phyloP scores from a whole-genome alignment of 2,329 filamentous ascomycete genomes.

The Daldinia eschscholtzii region DNA sequence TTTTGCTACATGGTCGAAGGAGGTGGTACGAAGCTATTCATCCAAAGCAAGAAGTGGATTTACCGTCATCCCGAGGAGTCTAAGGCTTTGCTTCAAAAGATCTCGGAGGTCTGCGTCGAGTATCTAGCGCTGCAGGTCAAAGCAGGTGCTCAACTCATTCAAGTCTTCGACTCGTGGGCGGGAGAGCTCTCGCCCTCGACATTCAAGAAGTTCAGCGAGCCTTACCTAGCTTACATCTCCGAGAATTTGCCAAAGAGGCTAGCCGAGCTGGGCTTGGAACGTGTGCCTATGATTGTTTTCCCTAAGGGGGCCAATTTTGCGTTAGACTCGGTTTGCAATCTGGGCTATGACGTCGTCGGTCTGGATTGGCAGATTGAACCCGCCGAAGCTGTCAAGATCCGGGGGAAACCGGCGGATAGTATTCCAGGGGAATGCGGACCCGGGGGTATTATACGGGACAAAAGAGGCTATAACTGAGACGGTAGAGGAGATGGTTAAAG shows the following conservation, averaged over 20 bases:
- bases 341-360: slow-evolving; percentile 93
- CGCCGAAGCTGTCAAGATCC: slow-evolving; percentile 82
- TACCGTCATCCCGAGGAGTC: slow-evolving; percentile 87
- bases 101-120: slow-evolving; percentile 93
- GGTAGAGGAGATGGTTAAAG: slow-evolving; percentile 87
- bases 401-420: slow-evolving; percentile 79
- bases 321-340: slow-evolving; percentile 85
- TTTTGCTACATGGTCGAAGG: slow-evolving; percentile 99
- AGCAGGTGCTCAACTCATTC: slow-evolving; percentile 92
- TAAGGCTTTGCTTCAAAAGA: slow-evolving; percentile 87
- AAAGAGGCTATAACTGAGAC: slow-evolving; percentile 83
- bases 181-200: slow-evolving; percentile 88
- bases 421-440: slow-evolving; percentile 95
- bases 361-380: slow-evolving; percentile 96
- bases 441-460: slow-evolving; percentile 90
- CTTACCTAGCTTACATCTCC: slow-evolving; percentile 87
- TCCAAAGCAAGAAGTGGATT: slow-evolving; percentile 95
- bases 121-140: slow-evolving; percentile 92
- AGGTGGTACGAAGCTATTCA: slow-evolving; percentile 94
- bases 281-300: slow-evolving; percentile 97
- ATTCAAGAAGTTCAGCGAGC: slow-evolving; percentile 87
- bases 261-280: slow-evolving; percentile 78
- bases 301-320: slow-evolving; percentile 98
- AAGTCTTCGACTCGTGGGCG: slow-evolving; percentile 99
- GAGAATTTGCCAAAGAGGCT: slow-evolving; percentile 81